A percentile compares a stretch with the other conserved stretches of the same genome.
These are phyloP conservation scores for Cutaneotrichosporon cutaneum DNA, from an alignment of 1,284 basidiomycete genomes.

Conservation along the genomic window DNA sequence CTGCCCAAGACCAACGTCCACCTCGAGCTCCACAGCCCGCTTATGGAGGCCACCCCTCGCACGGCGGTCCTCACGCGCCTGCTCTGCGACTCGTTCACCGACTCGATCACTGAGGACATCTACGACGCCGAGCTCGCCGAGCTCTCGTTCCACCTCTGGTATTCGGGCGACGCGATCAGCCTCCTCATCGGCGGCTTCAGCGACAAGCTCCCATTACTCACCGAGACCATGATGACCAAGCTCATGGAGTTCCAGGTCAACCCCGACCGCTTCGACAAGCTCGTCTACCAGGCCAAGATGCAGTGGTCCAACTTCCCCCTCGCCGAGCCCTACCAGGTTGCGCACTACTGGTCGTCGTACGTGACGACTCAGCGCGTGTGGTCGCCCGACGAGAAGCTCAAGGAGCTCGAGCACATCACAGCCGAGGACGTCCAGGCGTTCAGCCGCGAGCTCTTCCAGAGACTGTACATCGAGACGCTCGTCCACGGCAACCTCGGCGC, in stretches of 20 bases:
- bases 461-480: constrained; percentile 72
- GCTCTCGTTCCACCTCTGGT: constrained; percentile 71
- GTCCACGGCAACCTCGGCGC: constrained; percentile 82
- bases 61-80: constrained; percentile 56
- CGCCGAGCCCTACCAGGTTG: constrained; percentile 76
- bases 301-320: constrained; percentile 82
- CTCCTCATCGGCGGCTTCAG: constrained; percentile 83
- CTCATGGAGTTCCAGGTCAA: constrained; percentile 69
- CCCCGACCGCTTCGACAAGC: constrained; percentile 70
- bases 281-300: constrained; percentile 73
- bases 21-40: constrained; percentile 46
- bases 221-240: constrained; percentile 72
- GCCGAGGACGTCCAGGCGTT: constrained; percentile 71
- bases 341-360: constrained; percentile 75
- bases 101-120: constrained; percentile 83
- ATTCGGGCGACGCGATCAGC: constrained; percentile 67
- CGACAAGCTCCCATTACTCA: constrained; percentile 82
- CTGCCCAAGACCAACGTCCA: constrained; percentile 70
- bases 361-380: constrained; percentile 70
- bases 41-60: constrained; percentile 49
- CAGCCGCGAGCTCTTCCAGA: constrained; percentile 63
- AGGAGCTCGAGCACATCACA: constrained; percentile 68
- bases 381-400: constrained; percentile 77
- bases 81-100: constrained; percentile 82
- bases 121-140: constrained; percentile 94